phyloP scores from a whole-genome alignment of 768 basidiomycete genomes.

The Tricholoma sp. region DNA sequence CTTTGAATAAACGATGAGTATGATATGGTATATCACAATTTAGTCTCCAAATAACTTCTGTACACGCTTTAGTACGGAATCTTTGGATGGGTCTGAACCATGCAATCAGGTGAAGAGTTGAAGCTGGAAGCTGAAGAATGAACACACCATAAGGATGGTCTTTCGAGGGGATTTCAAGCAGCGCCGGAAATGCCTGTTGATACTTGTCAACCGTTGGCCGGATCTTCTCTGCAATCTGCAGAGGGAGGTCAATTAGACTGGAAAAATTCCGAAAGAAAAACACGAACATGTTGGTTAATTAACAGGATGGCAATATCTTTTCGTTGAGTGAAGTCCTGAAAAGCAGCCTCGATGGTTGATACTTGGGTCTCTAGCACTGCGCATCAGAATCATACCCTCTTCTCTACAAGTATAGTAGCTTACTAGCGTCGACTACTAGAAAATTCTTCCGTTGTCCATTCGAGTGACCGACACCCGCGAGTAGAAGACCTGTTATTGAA shows the following conservation, averaged over 20 bases:
- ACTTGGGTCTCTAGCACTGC: constrained; percentile 74
- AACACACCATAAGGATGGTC: constrained; percentile 93
- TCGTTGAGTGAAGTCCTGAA: constrained; percentile 92
- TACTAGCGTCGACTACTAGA: constrained; percentile 90
- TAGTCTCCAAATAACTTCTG: constrained; percentile 95
- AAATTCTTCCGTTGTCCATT: constrained; percentile 95
- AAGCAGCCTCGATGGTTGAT: constrained; percentile 84
- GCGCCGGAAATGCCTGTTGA: constrained; percentile 91
- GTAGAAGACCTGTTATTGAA: constrained; percentile 90
- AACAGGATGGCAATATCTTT: constrained; percentile 94
- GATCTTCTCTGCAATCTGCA: constrained; percentile 94
- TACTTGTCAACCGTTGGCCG: constrained; percentile 93
- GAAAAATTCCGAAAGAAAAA: background rate
- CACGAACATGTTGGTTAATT: constrained; percentile 91
- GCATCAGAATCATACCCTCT: background rate
- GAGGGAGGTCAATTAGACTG: background rate
- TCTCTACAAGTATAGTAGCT: constrained; percentile 21
- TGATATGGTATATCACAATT: constrained; percentile 9
- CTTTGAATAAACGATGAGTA: background rate
- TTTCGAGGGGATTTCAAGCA: constrained; percentile 97
- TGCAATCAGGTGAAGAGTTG: background rate
- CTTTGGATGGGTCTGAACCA: constrained; percentile 82
- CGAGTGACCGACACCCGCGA: constrained; percentile 93
- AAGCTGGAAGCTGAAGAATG: background rate
- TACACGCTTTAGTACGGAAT: constrained; percentile 92